Conservation (phyloP, 2,329 filamentous ascomycete genomes). For the Tolypocladium paradoxum region DNA sequence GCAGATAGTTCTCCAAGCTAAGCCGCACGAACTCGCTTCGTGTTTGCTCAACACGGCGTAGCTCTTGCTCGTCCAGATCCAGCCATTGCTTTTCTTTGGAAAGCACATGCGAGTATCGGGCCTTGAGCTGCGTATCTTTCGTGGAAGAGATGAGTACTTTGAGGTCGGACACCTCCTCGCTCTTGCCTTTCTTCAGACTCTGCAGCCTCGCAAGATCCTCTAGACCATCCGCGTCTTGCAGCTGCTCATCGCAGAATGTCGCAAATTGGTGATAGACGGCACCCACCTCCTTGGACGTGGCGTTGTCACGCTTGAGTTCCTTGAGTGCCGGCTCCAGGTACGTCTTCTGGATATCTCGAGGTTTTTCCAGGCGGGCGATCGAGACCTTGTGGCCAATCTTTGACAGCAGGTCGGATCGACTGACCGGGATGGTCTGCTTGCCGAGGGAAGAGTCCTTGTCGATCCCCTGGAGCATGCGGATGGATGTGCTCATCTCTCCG, state of each 20-base stretch:
- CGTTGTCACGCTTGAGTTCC: conserved; percentile 58
- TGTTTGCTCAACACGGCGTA: conserved; percentile 64
- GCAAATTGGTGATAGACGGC: conserved; percentile 93
- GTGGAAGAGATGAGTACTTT: conserved; percentile 45
- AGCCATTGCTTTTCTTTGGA: conserved; percentile 78
- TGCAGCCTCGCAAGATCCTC: conserved; percentile 77
- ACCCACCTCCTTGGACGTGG: conserved; percentile 60
- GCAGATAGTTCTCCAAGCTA: conserved; percentile 86
- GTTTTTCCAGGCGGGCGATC: conserved; percentile 80
- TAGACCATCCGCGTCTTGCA: conserved; percentile 74
- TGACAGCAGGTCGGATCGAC: conserved; percentile 68
- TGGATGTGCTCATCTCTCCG: conserved; percentile 79
- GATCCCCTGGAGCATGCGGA: conserved; percentile 74
- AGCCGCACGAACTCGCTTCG: conserved; percentile 76
- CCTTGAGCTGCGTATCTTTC: conserved; percentile 40
- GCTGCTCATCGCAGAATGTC: conserved; percentile 85
- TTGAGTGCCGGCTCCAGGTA: conserved; percentile 79
- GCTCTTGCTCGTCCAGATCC: conserved; percentile 79
- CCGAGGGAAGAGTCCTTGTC: conserved; percentile 48
- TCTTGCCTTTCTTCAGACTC: conserved; percentile 69
- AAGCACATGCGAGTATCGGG: conserved; percentile 48
- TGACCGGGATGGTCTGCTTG: conserved; percentile 61
- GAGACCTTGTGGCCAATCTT: conserved; percentile 84
- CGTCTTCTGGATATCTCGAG: conserved; percentile 76
- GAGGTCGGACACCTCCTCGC: conserved; percentile 67